Evolutionary conservation across 257 asterid species (phyloP).

Genomic region (Lithospermum erythrorhizon): DNA sequence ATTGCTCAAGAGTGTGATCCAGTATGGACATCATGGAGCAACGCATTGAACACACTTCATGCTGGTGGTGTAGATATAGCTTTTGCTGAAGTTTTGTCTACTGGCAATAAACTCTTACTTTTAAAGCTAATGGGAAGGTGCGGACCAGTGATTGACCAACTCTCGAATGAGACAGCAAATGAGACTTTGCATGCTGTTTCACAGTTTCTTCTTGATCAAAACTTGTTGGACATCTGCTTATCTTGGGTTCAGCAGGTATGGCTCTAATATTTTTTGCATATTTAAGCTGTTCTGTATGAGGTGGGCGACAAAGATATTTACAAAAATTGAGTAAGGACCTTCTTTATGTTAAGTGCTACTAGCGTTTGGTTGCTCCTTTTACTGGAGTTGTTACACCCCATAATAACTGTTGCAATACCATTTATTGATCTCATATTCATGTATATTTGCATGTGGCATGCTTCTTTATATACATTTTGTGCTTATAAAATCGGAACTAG

Average conservation of each 20-base stretch:
- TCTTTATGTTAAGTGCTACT: too few species aligned
- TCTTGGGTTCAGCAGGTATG: conserved; percentile 97
- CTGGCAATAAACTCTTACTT: conserved; percentile 78
- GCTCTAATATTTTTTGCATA: too few species aligned
- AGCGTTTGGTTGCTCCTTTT: too few species aligned
- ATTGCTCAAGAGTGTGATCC: conserved; percentile 67
- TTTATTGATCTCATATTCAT: too few species aligned
- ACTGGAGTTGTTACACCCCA: too few species aligned
- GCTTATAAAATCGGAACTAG: too few species aligned
- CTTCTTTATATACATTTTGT: too few species aligned
- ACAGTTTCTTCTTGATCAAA: conserved; percentile 64
- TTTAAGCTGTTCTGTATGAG: too few species aligned
- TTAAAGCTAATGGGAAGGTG: conserved; percentile 90
- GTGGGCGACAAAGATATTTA: too few species aligned
- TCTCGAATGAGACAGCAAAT: conserved; percentile 63
- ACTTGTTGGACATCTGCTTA: conserved; percentile 63
- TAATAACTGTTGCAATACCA: too few species aligned
- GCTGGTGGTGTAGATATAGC: conserved; percentile 78
- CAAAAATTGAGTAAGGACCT: too few species aligned
- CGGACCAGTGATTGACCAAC: conserved; percentile 83
- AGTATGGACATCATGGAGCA: conserved; percentile 78
- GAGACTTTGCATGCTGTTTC: conserved; percentile 71
- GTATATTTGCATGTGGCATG: too few species aligned
- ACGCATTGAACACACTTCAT: conserved; percentile 90
- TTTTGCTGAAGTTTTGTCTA: conserved; percentile 75